Base-by-base conservation (phyloP, 805 yeast genomes). In the Yarrowia sp. region DNA sequence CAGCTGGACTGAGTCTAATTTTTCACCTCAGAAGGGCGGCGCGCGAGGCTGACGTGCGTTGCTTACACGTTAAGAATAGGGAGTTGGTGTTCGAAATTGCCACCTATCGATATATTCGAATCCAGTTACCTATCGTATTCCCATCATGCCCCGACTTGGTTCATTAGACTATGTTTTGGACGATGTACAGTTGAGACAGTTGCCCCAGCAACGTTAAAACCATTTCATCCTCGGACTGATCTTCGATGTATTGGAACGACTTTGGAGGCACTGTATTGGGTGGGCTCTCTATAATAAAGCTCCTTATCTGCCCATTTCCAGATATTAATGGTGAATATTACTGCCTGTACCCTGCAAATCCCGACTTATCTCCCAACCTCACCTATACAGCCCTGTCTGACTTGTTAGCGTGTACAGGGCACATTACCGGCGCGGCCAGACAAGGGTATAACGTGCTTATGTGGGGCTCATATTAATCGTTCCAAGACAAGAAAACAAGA, bases 161-260 rank as follows among this genome's bases (percentile, higher is more conserved):
- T 8, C 30, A 17, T n/a, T n/a, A 9, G n/a, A 21, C 41, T 17
- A 17, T 36, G 41, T 36, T n/a, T 36, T 36, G 41, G 41, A 36
- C 21, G 12, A 19, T 9, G 44, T 40, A 24, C 30, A 41, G 51
- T 44, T 46, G 36, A 14, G 52, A 17, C 38, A 8, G 54, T 48
- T 48, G 54, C 54, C 21, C n/a, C 14, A 19, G 54, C 38, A 48
- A 48, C 54, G 38, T 21, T 48, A 19, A 41, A 48, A 48, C 38
- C 16, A 11, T 19, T n/a, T 48, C 54, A 24, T 48, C 54, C 54
- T 48, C 54, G 54, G 36, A 17, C 11, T 17, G 52, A 46, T 30
- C 35, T 30, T 46, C 35, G 36, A 46, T 46, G 52, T 41, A 19
- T 26, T n/a, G 21, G 32, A 26, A 17, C 10, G 21, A 21, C 26